phyloP scores from a whole-genome alignment of 2,329 filamentous ascomycete genomes.

The Diplodia mutila region DNA sequence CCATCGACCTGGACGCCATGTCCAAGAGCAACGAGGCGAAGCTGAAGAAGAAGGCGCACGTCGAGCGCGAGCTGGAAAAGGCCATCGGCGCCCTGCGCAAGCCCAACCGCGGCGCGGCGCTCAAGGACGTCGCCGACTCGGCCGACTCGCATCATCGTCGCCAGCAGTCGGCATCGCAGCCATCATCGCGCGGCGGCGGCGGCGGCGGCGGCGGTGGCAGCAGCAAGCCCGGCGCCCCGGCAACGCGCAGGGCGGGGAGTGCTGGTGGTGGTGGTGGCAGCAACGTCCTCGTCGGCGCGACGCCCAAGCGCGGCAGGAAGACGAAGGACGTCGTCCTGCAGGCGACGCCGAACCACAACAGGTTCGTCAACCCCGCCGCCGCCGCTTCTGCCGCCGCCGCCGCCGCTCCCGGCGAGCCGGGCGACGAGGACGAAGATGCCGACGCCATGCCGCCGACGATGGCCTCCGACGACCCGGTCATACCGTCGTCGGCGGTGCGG shows the following conservation, averaged over 20 bases:
- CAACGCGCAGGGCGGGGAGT: slow-evolving; percentile 27
- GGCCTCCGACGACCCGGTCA: slow-evolving; percentile 39
- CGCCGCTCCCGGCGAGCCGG: slow-evolving; percentile 31
- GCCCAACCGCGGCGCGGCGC: slow-evolving; percentile 73
- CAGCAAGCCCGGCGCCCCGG: not conserved
- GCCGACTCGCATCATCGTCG: slow-evolving; percentile 57
- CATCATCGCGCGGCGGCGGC: not conserved
- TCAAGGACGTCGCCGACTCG: slow-evolving; percentile 68
- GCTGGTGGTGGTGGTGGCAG: slow-evolving; percentile 31
- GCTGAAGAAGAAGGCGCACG: slow-evolving; percentile 65
- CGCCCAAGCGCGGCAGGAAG: slow-evolving; percentile 43
- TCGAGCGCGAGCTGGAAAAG: slow-evolving; percentile 72
- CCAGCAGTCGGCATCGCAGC: not conserved
- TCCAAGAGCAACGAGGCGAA: slow-evolving; percentile 60
- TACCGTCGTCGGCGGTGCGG: slow-evolving; percentile 48
- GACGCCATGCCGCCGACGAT: slow-evolving; percentile 31
- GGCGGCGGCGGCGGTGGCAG: too few relatives aligned
- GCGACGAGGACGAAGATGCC: slow-evolving; percentile 18
- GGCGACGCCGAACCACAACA: not conserved
- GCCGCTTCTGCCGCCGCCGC: not conserved
- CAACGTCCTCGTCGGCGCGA: slow-evolving; percentile 48
- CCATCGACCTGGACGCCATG: slow-evolving; percentile 60
- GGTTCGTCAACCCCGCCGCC: slow-evolving; percentile 23
- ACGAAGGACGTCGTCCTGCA: slow-evolving; percentile 36
- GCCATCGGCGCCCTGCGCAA: slow-evolving; percentile 75